Base-by-base conservation (phyloP, 2,329 filamentous ascomycete genomes). In the Kalaharituber pfeilii region DNA sequence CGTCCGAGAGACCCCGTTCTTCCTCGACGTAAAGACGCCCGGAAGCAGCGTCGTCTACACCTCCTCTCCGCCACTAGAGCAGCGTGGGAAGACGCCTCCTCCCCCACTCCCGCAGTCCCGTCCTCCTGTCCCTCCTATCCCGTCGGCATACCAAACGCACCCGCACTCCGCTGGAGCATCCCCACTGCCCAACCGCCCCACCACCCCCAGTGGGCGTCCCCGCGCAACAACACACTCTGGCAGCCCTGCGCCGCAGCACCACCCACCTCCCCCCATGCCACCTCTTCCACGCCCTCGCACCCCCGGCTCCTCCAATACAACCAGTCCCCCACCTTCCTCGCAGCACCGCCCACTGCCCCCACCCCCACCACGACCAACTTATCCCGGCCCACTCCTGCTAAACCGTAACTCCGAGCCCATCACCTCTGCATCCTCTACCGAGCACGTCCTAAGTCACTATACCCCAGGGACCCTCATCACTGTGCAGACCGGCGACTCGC, bases 341-440 rank as follows among this genome's bases (percentile, higher is more conserved):
- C 20, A 13, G 20, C n/a, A 36, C 30, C 2, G 42, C 3, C 42
- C 42, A 3, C 42, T 47, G 2, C 30, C 9, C n/a, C 33, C 33
- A 36, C 3, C 33, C 33, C 33, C 7, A 13, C 33, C 33, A 39
- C 33, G 13, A 4, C 33, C 13, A 4, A 39, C 15, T 18, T 39
- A 39, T 39, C 13, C 18, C 5, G 13, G 11, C 3, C n/a, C 13
- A 13, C 18, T 47, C 1, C 13, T 18, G n/a, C 42, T 47, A 11
- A 47, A 47, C 42, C 42, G 42, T 13, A 47, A 47, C 15, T 47
- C 42, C 42, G 42, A 47, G 15, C 42, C 42, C 42, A 47, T 47
- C 42, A 13, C 42, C 2, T 13, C 33, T 3, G 20, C 20, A 18
- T 20, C 18, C 6, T 15, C 15, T 1, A 25, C 15, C 42, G 42